These are phyloP conservation scores for Tremellales sp. DNA, from an alignment of 1,284 basidiomycete genomes.

Conservation along the genomic window DNA sequence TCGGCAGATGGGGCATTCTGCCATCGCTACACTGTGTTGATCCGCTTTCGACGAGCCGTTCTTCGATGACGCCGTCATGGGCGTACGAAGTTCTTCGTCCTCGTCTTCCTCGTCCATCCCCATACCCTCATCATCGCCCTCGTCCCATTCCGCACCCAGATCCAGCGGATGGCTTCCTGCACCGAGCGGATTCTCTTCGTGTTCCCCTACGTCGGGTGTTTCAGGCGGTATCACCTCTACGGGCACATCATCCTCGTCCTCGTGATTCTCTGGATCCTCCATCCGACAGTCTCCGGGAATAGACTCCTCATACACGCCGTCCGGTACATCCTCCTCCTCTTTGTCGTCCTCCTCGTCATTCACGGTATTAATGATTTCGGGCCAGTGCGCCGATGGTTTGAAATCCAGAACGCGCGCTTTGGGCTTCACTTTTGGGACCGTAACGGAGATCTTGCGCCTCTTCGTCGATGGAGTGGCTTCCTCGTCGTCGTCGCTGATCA, in stretches of 20 bases:
- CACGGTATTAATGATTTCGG: slow-evolving; percentile 32
- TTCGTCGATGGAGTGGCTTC: background rate
- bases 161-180: background rate
- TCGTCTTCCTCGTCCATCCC: slow-evolving; percentile 45
- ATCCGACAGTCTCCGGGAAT: slow-evolving; percentile 15
- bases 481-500: slow-evolving; percentile 32
- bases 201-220: background rate
- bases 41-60: slow-evolving; percentile 7
- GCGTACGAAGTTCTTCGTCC: slow-evolving; percentile 19
- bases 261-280: slow-evolving; percentile 27
- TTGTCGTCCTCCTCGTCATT: slow-evolving; percentile 5
- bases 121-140: slow-evolving; percentile 46
- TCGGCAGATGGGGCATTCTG: slow-evolving; percentile 37
- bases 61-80: slow-evolving; percentile 1
- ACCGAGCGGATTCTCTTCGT: background rate
- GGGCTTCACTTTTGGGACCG: slow-evolving; percentile 3
- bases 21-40: slow-evolving; percentile 9
- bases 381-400: slow-evolving; percentile 28
- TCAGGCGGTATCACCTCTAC: slow-evolving; percentile 7
- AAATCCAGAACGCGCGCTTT: slow-evolving; percentile 24
- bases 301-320: slow-evolving; percentile 12
- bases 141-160: slow-evolving; percentile 36
- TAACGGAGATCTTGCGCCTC: slow-evolving; percentile 5
- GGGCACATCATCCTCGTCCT: slow-evolving; percentile 23
- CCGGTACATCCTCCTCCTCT: slow-evolving; percentile 8